These are phyloP conservation scores for Apiospora marii DNA, from an alignment of 2,329 filamentous ascomycete species.

Conservation along the genomic window DNA sequence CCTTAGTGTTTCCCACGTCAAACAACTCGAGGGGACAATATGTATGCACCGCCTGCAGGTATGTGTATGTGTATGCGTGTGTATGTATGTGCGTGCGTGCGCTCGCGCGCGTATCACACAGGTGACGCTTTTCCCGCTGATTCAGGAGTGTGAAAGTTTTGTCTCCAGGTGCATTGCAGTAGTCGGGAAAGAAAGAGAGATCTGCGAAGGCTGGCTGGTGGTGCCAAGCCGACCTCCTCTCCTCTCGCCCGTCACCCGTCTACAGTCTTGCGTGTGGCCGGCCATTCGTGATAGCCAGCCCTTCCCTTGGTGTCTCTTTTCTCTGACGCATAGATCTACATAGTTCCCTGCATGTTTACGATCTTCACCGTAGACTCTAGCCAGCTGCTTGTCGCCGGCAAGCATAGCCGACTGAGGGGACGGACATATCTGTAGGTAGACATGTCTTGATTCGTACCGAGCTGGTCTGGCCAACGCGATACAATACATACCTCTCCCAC, in stretches of 20 bases:
- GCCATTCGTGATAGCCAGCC: not conserved
- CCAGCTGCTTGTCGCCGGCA: not conserved
- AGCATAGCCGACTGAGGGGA: not conserved
- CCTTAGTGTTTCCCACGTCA: not conserved
- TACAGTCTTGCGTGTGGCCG: too few species aligned
- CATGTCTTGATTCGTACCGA: not conserved
- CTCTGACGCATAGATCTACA: conserved; percentile 9
- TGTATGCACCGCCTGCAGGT: not conserved
- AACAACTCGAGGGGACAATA: not conserved
- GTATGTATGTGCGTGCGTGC: not conserved
- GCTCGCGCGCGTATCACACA: not conserved
- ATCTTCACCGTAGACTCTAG: not conserved
- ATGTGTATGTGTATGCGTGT: not conserved
- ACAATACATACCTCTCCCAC: not conserved
- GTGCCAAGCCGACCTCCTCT: not conserved
- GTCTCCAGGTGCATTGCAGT: not conserved
- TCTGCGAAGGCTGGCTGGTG: conserved; percentile 6
- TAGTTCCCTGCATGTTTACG: not conserved
- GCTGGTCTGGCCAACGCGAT: too few species aligned
- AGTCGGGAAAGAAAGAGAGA: conserved; percentile 4
- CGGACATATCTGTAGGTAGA: not conserved
- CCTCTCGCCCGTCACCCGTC: not conserved
- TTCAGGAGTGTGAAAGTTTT: not conserved
- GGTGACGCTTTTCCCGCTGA: not conserved
- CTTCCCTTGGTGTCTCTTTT: not conserved